Evolutionary conservation across 2,329 filamentous ascomycete genomes (phyloP).

Genomic region (Conoideocrella luteorostrata): DNA sequence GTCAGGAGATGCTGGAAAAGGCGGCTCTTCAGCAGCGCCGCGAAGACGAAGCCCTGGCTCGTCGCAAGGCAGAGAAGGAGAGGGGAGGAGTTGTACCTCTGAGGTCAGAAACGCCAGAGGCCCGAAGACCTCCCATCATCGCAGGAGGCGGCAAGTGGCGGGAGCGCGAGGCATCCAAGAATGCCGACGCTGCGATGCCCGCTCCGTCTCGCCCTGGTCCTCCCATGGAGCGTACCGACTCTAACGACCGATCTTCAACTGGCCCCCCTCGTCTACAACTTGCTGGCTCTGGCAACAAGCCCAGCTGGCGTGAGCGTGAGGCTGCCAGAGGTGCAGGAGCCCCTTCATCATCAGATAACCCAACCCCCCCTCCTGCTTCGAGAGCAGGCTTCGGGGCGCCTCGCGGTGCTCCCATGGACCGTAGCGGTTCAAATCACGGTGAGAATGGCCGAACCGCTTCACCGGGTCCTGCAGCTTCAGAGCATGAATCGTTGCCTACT

Average conservation of each 20-base stretch:
- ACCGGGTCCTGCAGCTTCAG: slow-evolving; percentile 34
- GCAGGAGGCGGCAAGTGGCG: slow-evolving; percentile 38
- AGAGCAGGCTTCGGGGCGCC: slow-evolving; percentile 26
- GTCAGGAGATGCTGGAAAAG: slow-evolving; percentile 61
- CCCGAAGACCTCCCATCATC: slow-evolving; percentile 25
- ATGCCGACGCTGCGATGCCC: slow-evolving; percentile 23
- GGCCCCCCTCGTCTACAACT: slow-evolving; percentile 58
- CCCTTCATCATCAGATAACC: slow-evolving; percentile 32
- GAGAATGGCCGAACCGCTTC: slow-evolving; percentile 35
- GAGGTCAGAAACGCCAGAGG: slow-evolving; percentile 21
- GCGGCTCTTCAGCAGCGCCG: slow-evolving; percentile 67
- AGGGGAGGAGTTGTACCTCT: slow-evolving; percentile 26
- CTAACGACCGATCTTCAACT: slow-evolving; percentile 35
- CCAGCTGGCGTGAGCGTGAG: slow-evolving; percentile 70
- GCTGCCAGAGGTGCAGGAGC: slow-evolving; percentile 37
- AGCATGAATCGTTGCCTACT: slow-evolving; percentile 44
- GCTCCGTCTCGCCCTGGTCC: slow-evolving; percentile 20
- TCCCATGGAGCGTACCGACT: slow-evolving; percentile 39
- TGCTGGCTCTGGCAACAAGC: slow-evolving; percentile 51
- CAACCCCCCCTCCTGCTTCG: slow-evolving; percentile 39
- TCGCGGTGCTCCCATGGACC: slow-evolving; percentile 33
- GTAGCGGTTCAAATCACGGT: slow-evolving; percentile 35
- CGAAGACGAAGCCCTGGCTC: slow-evolving; percentile 82
- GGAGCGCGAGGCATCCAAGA: slow-evolving; percentile 29
- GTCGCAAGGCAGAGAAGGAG: slow-evolving; percentile 61